These are phyloP conservation scores for Buddleja alternifolia DNA, from an alignment of 257 asterid genomes.

Conservation along the genomic window DNA sequence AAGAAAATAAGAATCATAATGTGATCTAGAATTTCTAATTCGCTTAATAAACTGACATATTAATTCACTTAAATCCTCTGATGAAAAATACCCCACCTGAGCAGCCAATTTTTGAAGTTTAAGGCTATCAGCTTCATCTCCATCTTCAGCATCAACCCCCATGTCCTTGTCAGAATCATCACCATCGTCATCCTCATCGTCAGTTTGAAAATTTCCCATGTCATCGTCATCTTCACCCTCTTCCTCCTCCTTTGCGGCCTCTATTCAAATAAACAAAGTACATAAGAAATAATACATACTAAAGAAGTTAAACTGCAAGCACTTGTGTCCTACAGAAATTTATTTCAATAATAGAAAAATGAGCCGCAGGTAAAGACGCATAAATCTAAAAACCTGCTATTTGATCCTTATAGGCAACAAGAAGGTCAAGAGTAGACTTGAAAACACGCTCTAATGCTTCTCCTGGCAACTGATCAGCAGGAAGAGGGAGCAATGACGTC, in stretches of 20 bases:
- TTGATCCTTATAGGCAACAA: conserved; percentile 95
- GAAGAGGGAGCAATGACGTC: conserved; percentile 92
- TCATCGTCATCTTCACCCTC: conserved; percentile 79
- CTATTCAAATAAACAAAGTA: conserved; percentile 39
- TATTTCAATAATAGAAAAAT: not conserved
- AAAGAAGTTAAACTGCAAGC: not conserved
- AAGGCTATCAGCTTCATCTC: conserved; percentile 76
- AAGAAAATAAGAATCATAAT: not conserved
- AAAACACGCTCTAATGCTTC: conserved; percentile 94
- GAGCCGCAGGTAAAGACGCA: conserved; percentile 22
- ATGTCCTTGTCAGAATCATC: conserved; percentile 85
- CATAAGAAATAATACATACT: not conserved
- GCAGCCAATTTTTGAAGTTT: conserved; percentile 90
- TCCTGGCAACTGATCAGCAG: conserved; percentile 82
- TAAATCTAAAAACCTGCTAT: conserved; percentile 65
- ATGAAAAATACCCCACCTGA: conserved; percentile 55
- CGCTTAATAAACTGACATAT: not conserved
- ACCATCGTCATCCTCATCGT: conserved; percentile 78
- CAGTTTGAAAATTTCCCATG: conserved; percentile 74
- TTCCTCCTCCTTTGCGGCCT: conserved; percentile 74
- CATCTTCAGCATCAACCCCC: conserved; percentile 94
- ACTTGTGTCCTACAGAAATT: conserved; percentile 8
- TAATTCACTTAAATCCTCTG: not conserved
- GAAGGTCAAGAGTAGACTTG: conserved; percentile 88
- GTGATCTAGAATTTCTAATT: not conserved